A percentile compares a stretch with the other conserved stretches of the same genome.
Evolutionary conservation across 1,284 basidiomycete genomes (phyloP).

Genomic region (Neolentinus lepideus): DNA sequence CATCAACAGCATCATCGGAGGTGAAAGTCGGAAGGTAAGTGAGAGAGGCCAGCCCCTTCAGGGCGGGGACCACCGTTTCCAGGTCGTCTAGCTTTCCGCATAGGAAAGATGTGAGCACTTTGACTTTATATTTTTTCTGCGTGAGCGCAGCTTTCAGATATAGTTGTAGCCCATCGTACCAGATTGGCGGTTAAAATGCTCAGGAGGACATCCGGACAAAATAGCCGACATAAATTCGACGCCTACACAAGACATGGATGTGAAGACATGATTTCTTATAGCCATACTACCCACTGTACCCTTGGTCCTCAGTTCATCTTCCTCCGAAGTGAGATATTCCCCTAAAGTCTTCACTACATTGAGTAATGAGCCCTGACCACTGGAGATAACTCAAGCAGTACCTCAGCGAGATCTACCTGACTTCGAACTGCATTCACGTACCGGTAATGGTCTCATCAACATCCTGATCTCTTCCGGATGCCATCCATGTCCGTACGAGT

Average conservation of each 20-base stretch:
- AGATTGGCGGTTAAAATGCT: slow-evolving; percentile 75
- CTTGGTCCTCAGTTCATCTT: slow-evolving; percentile 72
- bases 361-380: slow-evolving; percentile 57
- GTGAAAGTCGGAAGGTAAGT: slow-evolving; percentile 62
- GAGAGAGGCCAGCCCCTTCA: slow-evolving; percentile 69
- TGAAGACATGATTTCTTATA: neutral
- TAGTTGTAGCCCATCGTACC: slow-evolving; percentile 38
- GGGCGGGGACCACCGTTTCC: slow-evolving; percentile 72
- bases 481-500: slow-evolving; percentile 70
- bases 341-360: slow-evolving; percentile 84
- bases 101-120: slow-evolving; percentile 81
- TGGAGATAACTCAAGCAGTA: slow-evolving; percentile 51
- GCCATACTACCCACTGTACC: slow-evolving; percentile 35
- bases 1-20: slow-evolving; percentile 61
- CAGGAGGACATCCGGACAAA: slow-evolving; percentile 50
- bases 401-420: slow-evolving; percentile 10
- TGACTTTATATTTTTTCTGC: slow-evolving; percentile 44
- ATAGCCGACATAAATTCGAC: slow-evolving; percentile 68
- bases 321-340: slow-evolving; percentile 82
- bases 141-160: slow-evolving; percentile 5
- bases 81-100: slow-evolving; percentile 82
- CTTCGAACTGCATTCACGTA: slow-evolving; percentile 19
- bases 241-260: slow-evolving; percentile 36
- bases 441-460: slow-evolving; percentile 55
- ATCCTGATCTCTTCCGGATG: slow-evolving; percentile 52